Conservation (phyloP, 2,329 filamentous ascomycete genomes). For the Raffaelea albimanens region DNA sequence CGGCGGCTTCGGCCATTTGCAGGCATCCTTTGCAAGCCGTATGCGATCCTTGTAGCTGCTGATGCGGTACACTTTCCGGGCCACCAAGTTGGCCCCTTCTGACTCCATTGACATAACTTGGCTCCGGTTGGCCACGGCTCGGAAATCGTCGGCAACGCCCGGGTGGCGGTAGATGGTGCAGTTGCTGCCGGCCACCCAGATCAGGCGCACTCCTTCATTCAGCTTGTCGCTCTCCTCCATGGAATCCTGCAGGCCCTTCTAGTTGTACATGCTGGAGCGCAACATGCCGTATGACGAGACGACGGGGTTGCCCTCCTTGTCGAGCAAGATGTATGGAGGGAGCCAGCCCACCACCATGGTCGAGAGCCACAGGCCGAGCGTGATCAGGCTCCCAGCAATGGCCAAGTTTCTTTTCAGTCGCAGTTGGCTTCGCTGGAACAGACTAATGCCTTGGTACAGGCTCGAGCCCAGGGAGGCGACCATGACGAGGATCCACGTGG, state of each 20-base stretch:
- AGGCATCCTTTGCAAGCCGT: too few species aligned
- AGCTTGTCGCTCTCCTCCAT: background rate
- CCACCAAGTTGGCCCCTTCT: too few species aligned
- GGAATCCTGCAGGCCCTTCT: background rate
- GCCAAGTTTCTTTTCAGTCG: slow-evolving; percentile 5
- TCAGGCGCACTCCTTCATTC: background rate
- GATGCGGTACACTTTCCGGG: too few species aligned
- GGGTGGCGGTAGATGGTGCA: background rate
- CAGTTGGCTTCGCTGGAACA: slow-evolving; percentile 5
- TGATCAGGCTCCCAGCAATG: slow-evolving; percentile 3
- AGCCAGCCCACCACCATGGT: slow-evolving; percentile 6
- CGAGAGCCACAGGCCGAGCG: slow-evolving; percentile 6
- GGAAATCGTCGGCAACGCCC: background rate
- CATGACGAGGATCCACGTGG: slow-evolving; percentile 8
- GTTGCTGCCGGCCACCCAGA: background rate
- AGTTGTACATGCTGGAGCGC: slow-evolving; percentile 9
- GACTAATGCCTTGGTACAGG: slow-evolving; percentile 1
- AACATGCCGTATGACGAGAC: slow-evolving; percentile 10
- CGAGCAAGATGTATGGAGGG: background rate
- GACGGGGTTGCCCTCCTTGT: background rate
- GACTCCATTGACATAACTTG: too few species aligned
- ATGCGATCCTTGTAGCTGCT: too few species aligned
- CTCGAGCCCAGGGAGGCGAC: background rate
- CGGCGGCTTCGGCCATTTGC: too few species aligned
- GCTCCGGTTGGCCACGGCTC: background rate